A percentile compares a stretch with the other conserved stretches of the same genome.
Evolutionary conservation across 768 basidiomycete species (phyloP).

Genomic region (Lactarius sp.): DNA sequence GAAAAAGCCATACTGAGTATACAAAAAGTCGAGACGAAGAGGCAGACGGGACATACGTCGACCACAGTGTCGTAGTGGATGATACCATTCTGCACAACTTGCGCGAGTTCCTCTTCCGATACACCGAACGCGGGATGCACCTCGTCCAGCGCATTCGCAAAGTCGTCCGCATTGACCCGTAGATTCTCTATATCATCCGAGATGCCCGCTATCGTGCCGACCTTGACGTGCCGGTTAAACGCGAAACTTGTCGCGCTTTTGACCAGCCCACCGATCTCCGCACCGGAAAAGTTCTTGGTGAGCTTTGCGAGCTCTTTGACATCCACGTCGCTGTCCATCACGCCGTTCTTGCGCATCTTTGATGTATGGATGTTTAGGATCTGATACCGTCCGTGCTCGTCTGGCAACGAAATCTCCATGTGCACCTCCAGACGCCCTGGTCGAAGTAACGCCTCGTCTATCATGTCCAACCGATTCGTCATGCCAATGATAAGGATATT

Average conservation of each 20-base stretch:
- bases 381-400: constrained; percentile 86
- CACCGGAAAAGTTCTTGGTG: constrained; percentile 98
- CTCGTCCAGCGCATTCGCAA: constrained; percentile 86
- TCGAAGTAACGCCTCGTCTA: constrained; percentile 94
- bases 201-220: constrained; percentile 95
- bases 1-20: constrained; percentile 5
- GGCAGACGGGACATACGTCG: constrained; percentile 53
- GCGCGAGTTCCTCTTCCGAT: constrained; percentile 89
- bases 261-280: constrained; percentile 91
- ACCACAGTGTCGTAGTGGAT: constrained; percentile 75
- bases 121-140: constrained; percentile 97
- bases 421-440: constrained; percentile 99
- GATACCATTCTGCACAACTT: constrained; percentile 94
- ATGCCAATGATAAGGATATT: constrained; percentile 99
- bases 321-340: constrained; percentile 86
- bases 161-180: constrained; percentile 81
- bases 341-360: constrained; percentile 88
- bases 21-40: background rate
- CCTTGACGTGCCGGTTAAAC: constrained; percentile 95
- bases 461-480: constrained; percentile 98
- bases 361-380: constrained; percentile 93
- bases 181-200: constrained; percentile 94
- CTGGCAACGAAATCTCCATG: constrained; percentile 98
- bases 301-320: constrained; percentile 69
- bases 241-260: constrained; percentile 99